phyloP scores from a whole-genome alignment of 2,329 filamentous ascomycete genomes.

The Beauveria rudraprayagi region DNA sequence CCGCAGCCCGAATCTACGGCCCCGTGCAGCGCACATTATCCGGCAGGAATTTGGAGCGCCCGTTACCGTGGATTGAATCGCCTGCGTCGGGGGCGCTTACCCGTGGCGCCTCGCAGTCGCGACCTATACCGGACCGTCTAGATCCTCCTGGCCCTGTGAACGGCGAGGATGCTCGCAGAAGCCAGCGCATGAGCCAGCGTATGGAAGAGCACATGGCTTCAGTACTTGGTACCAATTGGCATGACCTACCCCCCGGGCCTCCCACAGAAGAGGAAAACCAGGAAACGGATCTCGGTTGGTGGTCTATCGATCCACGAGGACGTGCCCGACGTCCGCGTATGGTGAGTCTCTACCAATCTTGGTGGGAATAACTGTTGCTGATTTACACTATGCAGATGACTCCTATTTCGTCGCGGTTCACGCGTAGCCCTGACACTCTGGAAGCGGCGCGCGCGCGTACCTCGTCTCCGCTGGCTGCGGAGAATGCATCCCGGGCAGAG shows the following conservation, averaged over 20 bases:
- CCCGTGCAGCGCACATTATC: conserved; percentile 18
- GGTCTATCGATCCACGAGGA: conserved; percentile 17
- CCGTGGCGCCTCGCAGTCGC: too few relatives aligned
- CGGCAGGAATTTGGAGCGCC: conserved; percentile 13
- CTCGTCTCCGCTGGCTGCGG: not conserved
- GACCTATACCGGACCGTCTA: not conserved
- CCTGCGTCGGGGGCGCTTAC: conserved; percentile 6
- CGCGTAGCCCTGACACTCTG: conserved; percentile 7
- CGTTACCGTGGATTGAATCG: conserved; percentile 18
- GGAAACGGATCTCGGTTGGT: conserved; percentile 18
- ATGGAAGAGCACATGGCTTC: conserved; percentile 22
- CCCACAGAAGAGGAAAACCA: conserved; percentile 12
- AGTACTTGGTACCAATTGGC: conserved; percentile 17
- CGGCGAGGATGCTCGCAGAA: conserved; percentile 17
- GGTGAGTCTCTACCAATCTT: conserved; percentile 15
- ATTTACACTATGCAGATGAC: conserved; percentile 44
- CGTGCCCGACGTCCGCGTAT: conserved; percentile 15
- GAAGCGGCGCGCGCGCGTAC: not conserved
- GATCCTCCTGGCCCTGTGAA: conserved; percentile 13
- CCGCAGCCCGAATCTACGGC: conserved; percentile 22
- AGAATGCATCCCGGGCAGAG: not conserved
- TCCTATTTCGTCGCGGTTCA: conserved; percentile 7
- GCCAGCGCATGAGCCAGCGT: conserved; percentile 13
- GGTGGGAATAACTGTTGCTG: conserved; percentile 35
- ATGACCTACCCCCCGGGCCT: conserved; percentile 9